Base-by-base conservation (phyloP, 1,284 basidiomycete genomes). In the Sporisorium scitamineum region DNA sequence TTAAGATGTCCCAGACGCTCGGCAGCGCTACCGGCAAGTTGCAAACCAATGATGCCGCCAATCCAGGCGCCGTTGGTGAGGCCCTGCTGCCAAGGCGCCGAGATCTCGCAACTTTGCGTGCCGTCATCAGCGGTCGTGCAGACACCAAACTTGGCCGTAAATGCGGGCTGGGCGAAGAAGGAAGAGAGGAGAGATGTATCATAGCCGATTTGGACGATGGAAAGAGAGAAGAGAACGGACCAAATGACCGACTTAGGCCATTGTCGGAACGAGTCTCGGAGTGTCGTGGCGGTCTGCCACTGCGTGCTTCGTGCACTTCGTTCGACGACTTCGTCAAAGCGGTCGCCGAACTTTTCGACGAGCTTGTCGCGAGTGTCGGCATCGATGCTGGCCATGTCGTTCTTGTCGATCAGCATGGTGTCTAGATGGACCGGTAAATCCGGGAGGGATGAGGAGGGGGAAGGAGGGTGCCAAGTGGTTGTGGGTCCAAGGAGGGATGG, bases 51-150 rank as follows among this genome's bases (percentile, higher is more conserved):
- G 54, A 80, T 74, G 26, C 56, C 61, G 31, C 76, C 76, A 34
- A 71, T 65, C 52, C 63, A 66, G 10, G 73, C 69, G 10, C 65
- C 61, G 47, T 76, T 79, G 55, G 58, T 62, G 29, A 79, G 58
- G 45, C 87, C 88, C 10, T 87, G 81, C 67, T 88, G 87, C 88
- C 88, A 88, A 24, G 83, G 70, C 0, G 88, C 87, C 1, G 87
- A 79, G n/a, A 89, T 80, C 54, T 86, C 80, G 67, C 86, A 88
- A 8, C 78, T 75, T 24, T 78, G 78, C 14, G 76, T 59, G 5
- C 81, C 80, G 26, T 80, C 82, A 7, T 60, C 71, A 5, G 61
- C 64, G 51, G 29, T 50, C 27, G 50, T 70, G 61, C 79, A 73
- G 3, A 50, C 62, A 4, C 85, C 86, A 48, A 81, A 87, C 39